Base-by-base conservation (phyloP, 208 protist species). In the Leishmania arabica region DNA sequence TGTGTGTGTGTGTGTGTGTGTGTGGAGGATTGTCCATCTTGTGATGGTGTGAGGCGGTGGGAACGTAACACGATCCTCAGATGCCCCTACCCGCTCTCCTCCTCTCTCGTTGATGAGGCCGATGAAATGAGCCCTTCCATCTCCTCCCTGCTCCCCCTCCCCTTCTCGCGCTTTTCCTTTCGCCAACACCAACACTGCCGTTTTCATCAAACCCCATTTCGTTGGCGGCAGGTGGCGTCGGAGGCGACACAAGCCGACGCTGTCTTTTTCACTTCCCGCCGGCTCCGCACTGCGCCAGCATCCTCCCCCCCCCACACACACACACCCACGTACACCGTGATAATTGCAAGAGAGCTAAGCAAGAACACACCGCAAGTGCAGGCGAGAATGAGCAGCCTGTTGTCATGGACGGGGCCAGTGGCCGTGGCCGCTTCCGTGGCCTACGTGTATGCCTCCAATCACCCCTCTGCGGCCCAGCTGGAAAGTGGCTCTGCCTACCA, bases 401-500 rank as follows among this genome's bases (percentile, higher is more conserved):
- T 79, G 7, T 71, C 76, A 13, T 79, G 54, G 76, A 47, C 75
- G 15, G 83, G 86, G 15, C 89, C 86, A 17, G 49, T 64, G 42
- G 64, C 47, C 9, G 72, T 92, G 56, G 87, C 54, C 34, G 83
- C 78, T 34, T 82, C 79, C 27, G 45, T 90, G 6, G 83, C 80
- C 9, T 89, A 88, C 64, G 83, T 74, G 42, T 88, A 89, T 68
- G 27, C 75, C 13, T 65, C 53, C 31, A 88, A 89, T 53, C 86
- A 88, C 66, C 66, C 75, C 34, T 74, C 82, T 27, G 56, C 58
- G 2, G 70, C 37, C 17, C 70, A 77, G 54, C 11, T 77, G 31
- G 79, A 68, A 49, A 66, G 31, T 47, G 64, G 56, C 42, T 76
- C 62, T 40, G 79, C 75, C 68, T 81, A 75, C 60, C 24, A 31